Base-by-base conservation (phyloP, 2,329 filamentous ascomycete genomes). In the Curvularia spicifera region DNA sequence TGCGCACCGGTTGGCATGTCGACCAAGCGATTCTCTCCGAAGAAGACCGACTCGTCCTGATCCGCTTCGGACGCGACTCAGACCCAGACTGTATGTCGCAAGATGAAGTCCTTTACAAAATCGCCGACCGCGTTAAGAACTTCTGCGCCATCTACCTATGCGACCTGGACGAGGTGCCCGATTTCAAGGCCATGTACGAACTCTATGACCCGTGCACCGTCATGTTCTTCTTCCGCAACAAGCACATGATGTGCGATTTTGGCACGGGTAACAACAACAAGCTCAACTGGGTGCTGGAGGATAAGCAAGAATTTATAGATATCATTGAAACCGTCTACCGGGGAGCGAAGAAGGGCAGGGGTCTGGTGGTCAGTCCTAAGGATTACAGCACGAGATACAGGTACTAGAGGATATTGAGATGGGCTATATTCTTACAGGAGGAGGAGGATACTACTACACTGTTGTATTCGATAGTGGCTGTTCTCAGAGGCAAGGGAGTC, bases 201-300 rank as follows among this genome's bases (percentile, higher is more conserved):
- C 83, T 93, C 5, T 93, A 95, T 82, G 91, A 99, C 75, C 88
- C 93, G 0, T 91, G 93, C 80, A 96, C 95, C 3, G 88, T 98
- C 78, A 97, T 97, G 91, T 96, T 91, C 83, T 97, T 97, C 84
- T 97, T 93, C 83, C 87, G 94, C 61, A 99, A 99, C 78, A 99
- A 99, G 78, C 93, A 97, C 80, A 98, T 98, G 87, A 96, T 96
- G 91, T 92, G 91, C 77, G 94, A 98, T 85, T 93, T 97, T 69
- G 94, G 73, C 7, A 99, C 95, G 1, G 95, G 95, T 65, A 97
- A 99, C 81, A 99, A 99, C 79, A 99, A 99, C 78, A 98, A 98
- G 78, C 83, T 97, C 68, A 97, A 97, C 76, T 97, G 92, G 89
- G 91, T 97, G 47, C 82, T 96, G 52, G 93, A 98, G 79, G 94